phyloP scores from a whole-genome alignment of 2,329 filamentous ascomycete genomes.

The Exophiala xenobiotica region DNA sequence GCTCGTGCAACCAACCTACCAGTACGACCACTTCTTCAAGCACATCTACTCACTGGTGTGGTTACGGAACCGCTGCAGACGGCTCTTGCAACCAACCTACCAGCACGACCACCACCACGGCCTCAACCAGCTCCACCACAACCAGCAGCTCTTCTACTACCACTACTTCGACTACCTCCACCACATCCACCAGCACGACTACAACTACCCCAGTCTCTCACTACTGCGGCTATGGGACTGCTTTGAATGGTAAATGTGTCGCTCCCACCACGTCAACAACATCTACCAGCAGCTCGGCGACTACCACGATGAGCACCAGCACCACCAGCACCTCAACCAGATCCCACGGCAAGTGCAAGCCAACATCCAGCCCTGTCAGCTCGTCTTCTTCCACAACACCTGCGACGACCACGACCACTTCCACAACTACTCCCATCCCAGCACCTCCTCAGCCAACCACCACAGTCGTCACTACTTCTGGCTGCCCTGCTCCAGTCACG shows the following conservation, averaged over 20 bases:
- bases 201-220: conserved; percentile 13
- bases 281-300: too few relatives aligned
- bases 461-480: conserved; percentile 7
- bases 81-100: conserved; percentile 8
- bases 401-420: too few relatives aligned
- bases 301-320: too few relatives aligned
- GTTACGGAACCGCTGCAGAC: conserved; percentile 11
- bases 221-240: conserved; percentile 23
- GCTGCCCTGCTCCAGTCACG: conserved; percentile 13
- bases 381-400: too few relatives aligned
- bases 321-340: too few relatives aligned
- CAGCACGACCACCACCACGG: conserved; percentile 1
- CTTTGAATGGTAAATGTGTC: too few relatives aligned
- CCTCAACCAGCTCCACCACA: conserved; percentile 7
- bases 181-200: too few relatives aligned
- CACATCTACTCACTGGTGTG: conserved; percentile 4
- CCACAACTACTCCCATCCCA: too few relatives aligned
- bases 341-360: conserved; percentile 22
- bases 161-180: too few relatives aligned
- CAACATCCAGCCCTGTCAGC: too few relatives aligned
- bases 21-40: conserved; percentile 9
- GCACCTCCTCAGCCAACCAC: too few relatives aligned
- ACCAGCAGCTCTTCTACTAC: conserved; percentile 8
- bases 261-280: too few relatives aligned
- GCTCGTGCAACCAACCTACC: conserved; percentile 6